These are phyloP conservation scores for Penicillium paxilli DNA, from an alignment of 495 filamentous ascomycete genomes.

Conservation along the genomic window DNA sequence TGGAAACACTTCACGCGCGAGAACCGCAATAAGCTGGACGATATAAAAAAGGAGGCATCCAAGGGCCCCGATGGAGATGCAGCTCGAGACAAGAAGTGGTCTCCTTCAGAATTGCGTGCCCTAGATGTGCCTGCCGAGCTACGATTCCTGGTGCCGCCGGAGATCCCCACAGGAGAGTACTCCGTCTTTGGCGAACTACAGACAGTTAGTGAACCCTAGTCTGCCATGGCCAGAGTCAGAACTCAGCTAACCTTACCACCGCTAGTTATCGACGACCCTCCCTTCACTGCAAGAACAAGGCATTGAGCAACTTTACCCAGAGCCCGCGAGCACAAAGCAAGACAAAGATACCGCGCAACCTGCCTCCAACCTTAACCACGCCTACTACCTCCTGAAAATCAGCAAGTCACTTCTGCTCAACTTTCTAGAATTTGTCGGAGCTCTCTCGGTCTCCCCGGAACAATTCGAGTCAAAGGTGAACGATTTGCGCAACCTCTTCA, in stretches of 20 bases:
- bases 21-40: constrained; percentile 68
- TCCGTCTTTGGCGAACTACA: constrained; percentile 70
- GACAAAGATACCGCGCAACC: constrained; percentile 40
- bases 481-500: constrained; percentile 74
- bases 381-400: constrained; percentile 73
- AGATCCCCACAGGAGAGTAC: constrained; percentile 74
- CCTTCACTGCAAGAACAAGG: constrained; percentile 66
- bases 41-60: constrained; percentile 47
- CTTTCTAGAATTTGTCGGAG: constrained; percentile 77
- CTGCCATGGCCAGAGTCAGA: not conserved
- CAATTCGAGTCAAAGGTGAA: constrained; percentile 63
- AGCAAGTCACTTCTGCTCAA: constrained; percentile 81
- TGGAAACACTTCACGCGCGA: constrained; percentile 84
- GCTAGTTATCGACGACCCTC: constrained; percentile 58
- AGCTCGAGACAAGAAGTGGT: constrained; percentile 34
- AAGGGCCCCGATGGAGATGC: constrained; percentile 38
- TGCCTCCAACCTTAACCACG: constrained; percentile 59
- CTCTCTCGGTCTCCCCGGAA: constrained; percentile 64
- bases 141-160: constrained; percentile 77
- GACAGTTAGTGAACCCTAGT: constrained; percentile 46
- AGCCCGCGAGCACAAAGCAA: constrained; percentile 37
- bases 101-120: constrained; percentile 48
- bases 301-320: constrained; percentile 68
- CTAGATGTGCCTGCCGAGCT: constrained; percentile 71
- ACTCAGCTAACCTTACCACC: not conserved